Conservation (phyloP, 2,329 filamentous ascomycete genomes). For the Dothiorella sarmentorum region DNA sequence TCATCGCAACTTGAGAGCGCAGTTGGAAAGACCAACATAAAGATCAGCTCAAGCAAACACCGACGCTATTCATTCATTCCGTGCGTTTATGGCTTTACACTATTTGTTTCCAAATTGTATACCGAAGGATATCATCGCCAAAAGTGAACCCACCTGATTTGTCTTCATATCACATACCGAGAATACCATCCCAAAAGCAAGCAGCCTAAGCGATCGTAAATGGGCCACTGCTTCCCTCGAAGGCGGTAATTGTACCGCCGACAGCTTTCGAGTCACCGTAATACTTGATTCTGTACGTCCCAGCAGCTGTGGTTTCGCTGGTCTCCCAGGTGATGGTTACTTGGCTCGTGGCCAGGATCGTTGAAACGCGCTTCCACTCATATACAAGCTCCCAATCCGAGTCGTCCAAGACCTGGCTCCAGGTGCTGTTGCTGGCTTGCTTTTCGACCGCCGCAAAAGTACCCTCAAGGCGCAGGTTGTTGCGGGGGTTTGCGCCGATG, state of each 20-base stretch:
- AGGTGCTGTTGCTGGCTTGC: slow-evolving; percentile 49
- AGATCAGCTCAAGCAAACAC: background rate
- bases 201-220: background rate
- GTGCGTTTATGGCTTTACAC: background rate
- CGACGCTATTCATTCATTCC: background rate
- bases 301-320: slow-evolving; percentile 46
- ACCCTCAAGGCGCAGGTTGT: slow-evolving; percentile 73
- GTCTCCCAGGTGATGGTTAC: slow-evolving; percentile 80
- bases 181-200: background rate
- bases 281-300: slow-evolving; percentile 76
- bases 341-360: slow-evolving; percentile 69
- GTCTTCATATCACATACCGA: too few relatives aligned
- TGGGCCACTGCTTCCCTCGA: slow-evolving; percentile 58
- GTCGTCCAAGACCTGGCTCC: slow-evolving; percentile 69
- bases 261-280: slow-evolving; percentile 76
- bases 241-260: slow-evolving; percentile 60
- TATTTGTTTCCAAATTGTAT: background rate
- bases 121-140: background rate
- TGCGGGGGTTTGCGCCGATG: slow-evolving; percentile 84
- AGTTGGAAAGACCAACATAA: too few relatives aligned
- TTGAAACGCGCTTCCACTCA: slow-evolving; percentile 71
- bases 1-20: too few relatives aligned
- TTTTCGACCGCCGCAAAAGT: slow-evolving; percentile 77
- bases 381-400: slow-evolving; percentile 81
- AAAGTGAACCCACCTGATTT: too few relatives aligned